Base-by-base conservation (phyloP, 345 rosid species). In the Populus alba region DNA sequence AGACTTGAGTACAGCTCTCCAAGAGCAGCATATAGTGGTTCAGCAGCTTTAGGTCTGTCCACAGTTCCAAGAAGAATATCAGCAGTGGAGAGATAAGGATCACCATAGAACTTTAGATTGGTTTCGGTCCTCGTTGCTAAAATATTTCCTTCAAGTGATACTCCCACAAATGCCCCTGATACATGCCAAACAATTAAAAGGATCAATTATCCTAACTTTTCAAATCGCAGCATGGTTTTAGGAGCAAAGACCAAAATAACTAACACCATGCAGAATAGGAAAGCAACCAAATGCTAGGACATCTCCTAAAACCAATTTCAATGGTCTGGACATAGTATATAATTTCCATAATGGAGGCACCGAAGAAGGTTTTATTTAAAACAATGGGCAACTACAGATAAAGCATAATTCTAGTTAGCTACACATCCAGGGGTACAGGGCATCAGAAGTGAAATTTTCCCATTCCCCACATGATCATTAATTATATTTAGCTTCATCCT, bases 141-240 rank as follows among this genome's bases (percentile, higher is more conserved):
- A 20, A 91, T 63, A 72, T 91, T 97, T 57, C 99, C 97, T 89
- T 97, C 98, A 18, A 97, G 87, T 8, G 98, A 97, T 78, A 91
- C 97, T 70, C 98, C 99, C 71, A 94, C 90, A 75, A 97, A 97
- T n/a, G 97, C 98, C 45, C 99, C 99, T 96, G 83, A 78, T 73
- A 74, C 31, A 61, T 23, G 55, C 67, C 68, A 76, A 71, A 68
- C 23, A 77, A 70, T 49, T 49, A 11, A 51, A 1, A 66, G 49
- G 25, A 41, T 73, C 67, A 75, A 41, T 38, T 38, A n/a, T 57
- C 45, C 43, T n/a, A 17, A 68, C 18, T 66, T 39, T 39, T 37
- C 35, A 16, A 8, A 18, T 49, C 5, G 45, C 37, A 15, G 68
- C 33, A 47, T 16, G 23, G 37, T 22, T 20, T 63, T 45, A 4